phyloP scores from a whole-genome alignment of 2,329 filamentous ascomycete genomes.

The Colletotrichum sojae region DNA sequence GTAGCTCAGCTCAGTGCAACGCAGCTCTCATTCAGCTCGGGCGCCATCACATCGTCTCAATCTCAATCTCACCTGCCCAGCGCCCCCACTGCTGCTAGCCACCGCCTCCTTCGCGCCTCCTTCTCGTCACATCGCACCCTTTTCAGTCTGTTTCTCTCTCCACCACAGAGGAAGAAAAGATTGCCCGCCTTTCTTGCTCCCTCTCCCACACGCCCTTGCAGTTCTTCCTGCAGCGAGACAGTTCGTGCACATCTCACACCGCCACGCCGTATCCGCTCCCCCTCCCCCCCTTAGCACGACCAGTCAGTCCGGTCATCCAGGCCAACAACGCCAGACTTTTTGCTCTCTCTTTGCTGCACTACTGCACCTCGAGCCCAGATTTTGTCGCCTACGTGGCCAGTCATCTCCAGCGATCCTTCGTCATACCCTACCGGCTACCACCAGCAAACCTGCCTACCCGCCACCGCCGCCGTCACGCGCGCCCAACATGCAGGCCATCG shows the following conservation, averaged over 20 bases:
- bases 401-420: constrained; percentile 9
- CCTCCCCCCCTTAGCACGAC: not conserved
- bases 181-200: not conserved
- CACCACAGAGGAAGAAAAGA: not conserved
- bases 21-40: too few relatives aligned
- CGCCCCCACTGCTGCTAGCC: not conserved
- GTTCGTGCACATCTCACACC: not conserved
- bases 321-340: not conserved
- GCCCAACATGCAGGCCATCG: constrained; percentile 27
- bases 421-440: constrained; percentile 6
- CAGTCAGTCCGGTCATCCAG: constrained; percentile 18
- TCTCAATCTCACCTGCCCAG: not conserved
- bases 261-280: not conserved
- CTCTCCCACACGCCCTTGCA: not conserved
- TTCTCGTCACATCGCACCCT: not conserved
- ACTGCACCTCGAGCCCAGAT: constrained; percentile 22
- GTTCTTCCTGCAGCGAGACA: too few relatives aligned
- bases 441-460: not conserved
- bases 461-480: constrained; percentile 6
- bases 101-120: not conserved
- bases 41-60: too few relatives aligned
- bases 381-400: constrained; percentile 17
- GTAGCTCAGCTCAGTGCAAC: too few relatives aligned
- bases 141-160: not conserved
- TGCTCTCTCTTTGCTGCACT: constrained; percentile 12